phyloP scores from a whole-genome alignment of 805 yeast species.

The Kuraishia piskuri region DNA sequence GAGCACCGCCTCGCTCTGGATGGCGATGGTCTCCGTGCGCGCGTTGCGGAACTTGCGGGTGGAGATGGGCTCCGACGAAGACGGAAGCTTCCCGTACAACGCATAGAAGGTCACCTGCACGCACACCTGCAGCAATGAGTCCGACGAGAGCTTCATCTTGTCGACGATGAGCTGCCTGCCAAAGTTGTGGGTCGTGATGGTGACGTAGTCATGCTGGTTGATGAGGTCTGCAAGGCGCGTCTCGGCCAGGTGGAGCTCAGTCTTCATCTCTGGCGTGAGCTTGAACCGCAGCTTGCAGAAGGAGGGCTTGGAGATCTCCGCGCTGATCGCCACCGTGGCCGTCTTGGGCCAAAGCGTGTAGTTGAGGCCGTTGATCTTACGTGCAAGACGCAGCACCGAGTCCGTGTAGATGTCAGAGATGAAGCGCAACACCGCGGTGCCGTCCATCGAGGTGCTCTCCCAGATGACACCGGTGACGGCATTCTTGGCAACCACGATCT shows the following conservation, averaged over 20 bases:
- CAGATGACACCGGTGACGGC: conserved; percentile 53
- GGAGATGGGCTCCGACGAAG: conserved; percentile 41
- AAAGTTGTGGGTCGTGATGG: conserved; percentile 18
- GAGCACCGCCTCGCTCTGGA: conserved; percentile 46
- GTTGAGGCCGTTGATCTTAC: conserved; percentile 48
- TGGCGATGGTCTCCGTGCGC: conserved; percentile 60
- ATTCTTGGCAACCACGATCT: conserved; percentile 42
- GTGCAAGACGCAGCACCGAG: conserved; percentile 45
- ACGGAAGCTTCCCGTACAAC: conserved; percentile 38
- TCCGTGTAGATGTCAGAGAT: conserved; percentile 53
- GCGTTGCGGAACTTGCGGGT: conserved; percentile 62
- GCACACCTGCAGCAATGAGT: conserved; percentile 42
- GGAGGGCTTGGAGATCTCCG: conserved; percentile 26
- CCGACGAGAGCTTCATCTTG: conserved; percentile 35
- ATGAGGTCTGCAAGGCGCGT: conserved; percentile 51
- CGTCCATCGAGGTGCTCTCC: conserved; percentile 51
- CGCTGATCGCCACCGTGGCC: conserved; percentile 24
- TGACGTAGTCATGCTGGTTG: conserved; percentile 47
- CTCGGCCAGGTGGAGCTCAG: conserved; percentile 45
- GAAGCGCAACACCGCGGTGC: conserved; percentile 47
- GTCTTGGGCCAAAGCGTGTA: conserved; percentile 44
- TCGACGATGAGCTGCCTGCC: conserved; percentile 26
- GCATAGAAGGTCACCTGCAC: conserved; percentile 49
- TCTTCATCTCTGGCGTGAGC: conserved; percentile 35
- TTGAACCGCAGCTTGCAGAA: conserved; percentile 23